A percentile compares a stretch with the other conserved stretches of the same genome.
These are phyloP conservation scores for Phialemoniopsis sp. DNA, from an alignment of 2,329 filamentous ascomycete species.

Conservation along the genomic window DNA sequence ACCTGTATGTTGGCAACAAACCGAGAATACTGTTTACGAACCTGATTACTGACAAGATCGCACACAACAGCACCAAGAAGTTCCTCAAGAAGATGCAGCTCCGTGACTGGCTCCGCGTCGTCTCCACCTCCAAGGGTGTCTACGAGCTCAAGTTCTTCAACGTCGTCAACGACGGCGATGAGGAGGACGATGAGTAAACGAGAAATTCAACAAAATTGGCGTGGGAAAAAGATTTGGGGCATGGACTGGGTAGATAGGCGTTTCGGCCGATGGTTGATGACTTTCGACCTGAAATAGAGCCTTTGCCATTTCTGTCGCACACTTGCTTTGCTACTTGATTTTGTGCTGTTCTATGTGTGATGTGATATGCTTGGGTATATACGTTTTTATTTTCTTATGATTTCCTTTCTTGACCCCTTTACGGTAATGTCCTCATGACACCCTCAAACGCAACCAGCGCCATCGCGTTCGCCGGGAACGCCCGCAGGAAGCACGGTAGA, in stretches of 20 bases:
- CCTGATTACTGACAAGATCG: conserved; percentile 13
- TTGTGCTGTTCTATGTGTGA: too few relatives aligned
- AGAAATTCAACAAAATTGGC: not conserved
- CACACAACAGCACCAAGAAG: conserved; percentile 83
- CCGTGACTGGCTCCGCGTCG: conserved; percentile 98
- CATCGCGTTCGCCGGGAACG: conserved; percentile 94
- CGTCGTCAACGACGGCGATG: conserved; percentile 96
- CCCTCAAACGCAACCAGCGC: conserved; percentile 91
- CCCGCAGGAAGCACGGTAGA: conserved; percentile 85
- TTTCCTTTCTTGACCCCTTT: conserved; percentile 1
- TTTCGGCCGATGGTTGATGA: conserved; percentile 5
- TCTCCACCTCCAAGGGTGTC: conserved; percentile 95
- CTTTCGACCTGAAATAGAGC: not conserved
- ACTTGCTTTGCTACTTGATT: not conserved
- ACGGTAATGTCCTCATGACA: conserved; percentile 68
- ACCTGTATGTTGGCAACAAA: conserved; percentile 86
- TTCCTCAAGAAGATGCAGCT: conserved; percentile 99
- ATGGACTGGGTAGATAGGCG: conserved; percentile 2
- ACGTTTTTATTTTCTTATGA: not conserved
- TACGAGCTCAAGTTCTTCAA: conserved; percentile 99
- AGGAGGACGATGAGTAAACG: conserved; percentile 96
- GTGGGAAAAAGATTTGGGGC: not conserved
- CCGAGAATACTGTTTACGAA: too few relatives aligned
- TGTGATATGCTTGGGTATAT: not conserved
- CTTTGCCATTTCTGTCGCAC: not conserved